Percentiles rank a stretch among this genome's conserved stretches.
Conservation (phyloP, 2,329 filamentous ascomycete genomes). For the Grosmannia clavigera region DNA sequence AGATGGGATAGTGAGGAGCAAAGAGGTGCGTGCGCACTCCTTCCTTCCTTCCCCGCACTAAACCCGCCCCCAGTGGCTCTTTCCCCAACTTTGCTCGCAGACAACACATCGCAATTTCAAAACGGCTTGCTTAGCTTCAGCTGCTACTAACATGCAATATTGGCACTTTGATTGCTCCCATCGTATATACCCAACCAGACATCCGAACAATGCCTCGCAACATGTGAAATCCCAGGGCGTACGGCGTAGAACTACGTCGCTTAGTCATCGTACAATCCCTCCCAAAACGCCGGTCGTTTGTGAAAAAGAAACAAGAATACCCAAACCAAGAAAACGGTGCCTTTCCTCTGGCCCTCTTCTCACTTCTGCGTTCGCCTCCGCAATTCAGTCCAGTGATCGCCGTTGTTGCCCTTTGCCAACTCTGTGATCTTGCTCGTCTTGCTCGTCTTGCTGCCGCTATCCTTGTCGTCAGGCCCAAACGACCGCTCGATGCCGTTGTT, state of each 20-base stretch:
- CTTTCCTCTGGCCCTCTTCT: not conserved
- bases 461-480: not conserved
- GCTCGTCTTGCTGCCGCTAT: not conserved
- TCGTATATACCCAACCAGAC: not conserved
- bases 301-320: not conserved
- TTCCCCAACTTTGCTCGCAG: no score
- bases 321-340: not conserved
- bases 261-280: not conserved
- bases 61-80: no score
- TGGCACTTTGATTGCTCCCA: not conserved
- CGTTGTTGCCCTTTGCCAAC: not conserved
- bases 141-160: not conserved
- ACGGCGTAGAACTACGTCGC: not conserved
- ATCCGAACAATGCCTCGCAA: not conserved
- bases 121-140: no score
- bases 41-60: not conserved
- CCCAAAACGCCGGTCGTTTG: not conserved
- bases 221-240: not conserved
- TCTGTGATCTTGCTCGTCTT: not conserved
- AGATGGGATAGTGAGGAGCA: not conserved
- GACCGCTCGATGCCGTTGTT: constrained; percentile 51
- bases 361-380: not conserved
- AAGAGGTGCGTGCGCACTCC: not conserved
- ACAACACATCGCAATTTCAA: no score
- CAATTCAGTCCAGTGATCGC: not conserved